Conservation (phyloP, 192 early-diverging fungal species). For the Borealophlyctis nickersoniae region DNA sequence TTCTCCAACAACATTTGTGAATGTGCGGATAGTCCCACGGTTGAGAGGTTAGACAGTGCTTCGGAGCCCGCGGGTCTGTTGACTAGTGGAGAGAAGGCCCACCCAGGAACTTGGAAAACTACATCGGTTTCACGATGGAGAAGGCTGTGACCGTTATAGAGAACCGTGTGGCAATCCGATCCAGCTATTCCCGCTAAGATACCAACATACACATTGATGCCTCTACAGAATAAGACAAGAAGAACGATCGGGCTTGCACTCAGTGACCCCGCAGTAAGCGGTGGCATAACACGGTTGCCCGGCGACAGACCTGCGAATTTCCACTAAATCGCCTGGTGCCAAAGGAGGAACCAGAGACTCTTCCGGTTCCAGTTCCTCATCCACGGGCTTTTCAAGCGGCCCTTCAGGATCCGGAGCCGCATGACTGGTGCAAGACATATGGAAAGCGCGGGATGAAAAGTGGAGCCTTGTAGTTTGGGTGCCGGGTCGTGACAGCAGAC, state of each 20-base stretch:
- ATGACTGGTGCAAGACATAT: too few species aligned
- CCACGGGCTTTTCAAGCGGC: background rate
- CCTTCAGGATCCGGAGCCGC: background rate
- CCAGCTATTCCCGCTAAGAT: background rate
- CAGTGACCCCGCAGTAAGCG: conserved; percentile 8
- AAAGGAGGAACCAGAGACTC: conserved; percentile 8
- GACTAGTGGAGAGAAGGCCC: conserved; percentile 23
- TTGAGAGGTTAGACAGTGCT: conserved; percentile 8
- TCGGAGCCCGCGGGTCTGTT: conserved; percentile 5
- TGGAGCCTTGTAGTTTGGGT: too few species aligned
- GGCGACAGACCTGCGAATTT: conserved; percentile 26
- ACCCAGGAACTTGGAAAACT: conserved; percentile 30
- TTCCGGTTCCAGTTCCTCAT: background rate
- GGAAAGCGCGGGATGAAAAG: too few species aligned
- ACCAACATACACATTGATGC: background rate
- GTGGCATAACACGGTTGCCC: background rate
- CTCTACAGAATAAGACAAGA: background rate
- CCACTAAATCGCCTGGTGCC: conserved; percentile 37
- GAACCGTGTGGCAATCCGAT: conserved; percentile 16
- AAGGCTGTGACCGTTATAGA: conserved; percentile 28
- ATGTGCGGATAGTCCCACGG: conserved; percentile 17
- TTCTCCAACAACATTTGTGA: conserved; percentile 10
- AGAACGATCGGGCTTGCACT: background rate
- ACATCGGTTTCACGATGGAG: conserved; percentile 20
- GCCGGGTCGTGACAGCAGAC: too few species aligned